Evolutionary conservation across 805 yeast species (phyloP), one percentile per base, ranked within the genome.

Genomic region (Zygosaccharomyces kombuchaensis): DNA sequence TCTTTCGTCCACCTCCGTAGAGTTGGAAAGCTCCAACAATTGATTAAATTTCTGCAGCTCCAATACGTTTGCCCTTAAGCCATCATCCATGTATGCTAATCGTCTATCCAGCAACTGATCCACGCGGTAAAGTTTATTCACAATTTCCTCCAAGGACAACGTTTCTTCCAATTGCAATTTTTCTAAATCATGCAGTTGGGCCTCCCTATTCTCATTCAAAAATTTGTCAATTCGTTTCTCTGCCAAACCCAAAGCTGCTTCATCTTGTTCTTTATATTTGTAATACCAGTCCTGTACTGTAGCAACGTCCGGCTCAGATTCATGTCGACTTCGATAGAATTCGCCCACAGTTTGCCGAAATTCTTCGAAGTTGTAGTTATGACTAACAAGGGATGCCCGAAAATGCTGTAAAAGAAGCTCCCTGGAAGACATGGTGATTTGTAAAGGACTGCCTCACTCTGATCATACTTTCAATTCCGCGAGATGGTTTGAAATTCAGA

Each of bases 131-230:
- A 57, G 40, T 23, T 42, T 50, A 23, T 50, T 52, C 14, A 56
- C 50, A 32, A 57, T 40, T 19, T 54, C 57, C 32, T 55, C 60
- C 13, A 57, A 37, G 7, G 52, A 47, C 25, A 48, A 50, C 4
- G 52, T 48, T 14, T 56, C 54, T n/a, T 45, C 17, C 12, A 45
- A 19, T 35, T 53, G 55, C 3, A 34, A 25, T 4, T 27, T 40
- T 14, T 49, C 47, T 8, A 57, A 32, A 5, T 53, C 51, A 2
- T 32, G 46, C 7, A 57, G 13, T 31, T 49, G 50, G 2, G 51
- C 26, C 36, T 45, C 40, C 22, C 52, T 50, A 8, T 31, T 32
- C 16, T 35, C 26, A 5, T 17, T 26, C 41, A 49, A 44, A 30
- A 43, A 46, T 3, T 17, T 23, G 13, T 43, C 46, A 6, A 49